These are phyloP conservation scores for Kwoniella dejecticola DNA, from an alignment of 768 basidiomycete species.

Conservation along the genomic window DNA sequence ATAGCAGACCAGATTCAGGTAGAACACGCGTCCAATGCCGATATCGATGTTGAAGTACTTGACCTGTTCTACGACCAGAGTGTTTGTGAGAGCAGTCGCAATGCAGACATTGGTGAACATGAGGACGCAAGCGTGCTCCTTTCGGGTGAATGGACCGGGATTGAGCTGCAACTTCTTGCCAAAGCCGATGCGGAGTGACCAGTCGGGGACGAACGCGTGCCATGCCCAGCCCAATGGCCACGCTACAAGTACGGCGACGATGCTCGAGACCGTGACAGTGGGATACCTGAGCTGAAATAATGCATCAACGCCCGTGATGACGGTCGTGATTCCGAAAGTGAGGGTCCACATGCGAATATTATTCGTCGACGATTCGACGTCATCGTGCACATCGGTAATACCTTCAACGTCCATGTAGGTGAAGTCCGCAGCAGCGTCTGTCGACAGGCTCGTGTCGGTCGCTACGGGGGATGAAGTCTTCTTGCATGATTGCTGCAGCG, in stretches of 20 bases:
- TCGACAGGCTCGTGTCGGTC: too few relatives aligned
- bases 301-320: background rate
- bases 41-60: background rate
- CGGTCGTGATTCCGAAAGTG: background rate
- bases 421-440: background rate
- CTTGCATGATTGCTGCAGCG: too few relatives aligned
- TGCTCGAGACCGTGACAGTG: background rate
- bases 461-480: too few relatives aligned
- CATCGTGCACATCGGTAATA: background rate
- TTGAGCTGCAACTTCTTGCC: background rate
- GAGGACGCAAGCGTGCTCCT: slow-evolving; percentile 1
- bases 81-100: background rate
- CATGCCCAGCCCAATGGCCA: background rate
- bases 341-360: background rate
- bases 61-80: background rate
- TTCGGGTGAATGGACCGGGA: background rate
- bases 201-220: background rate
- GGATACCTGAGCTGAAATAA: background rate
- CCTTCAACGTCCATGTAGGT: background rate
- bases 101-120: slow-evolving; percentile 3
- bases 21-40: background rate
- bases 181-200: background rate
- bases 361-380: background rate
- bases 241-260: background rate
- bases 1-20: background rate